phyloP scores from a whole-genome alignment of 2,329 filamentous ascomycete genomes.

The Gyromitra esculenta region DNA sequence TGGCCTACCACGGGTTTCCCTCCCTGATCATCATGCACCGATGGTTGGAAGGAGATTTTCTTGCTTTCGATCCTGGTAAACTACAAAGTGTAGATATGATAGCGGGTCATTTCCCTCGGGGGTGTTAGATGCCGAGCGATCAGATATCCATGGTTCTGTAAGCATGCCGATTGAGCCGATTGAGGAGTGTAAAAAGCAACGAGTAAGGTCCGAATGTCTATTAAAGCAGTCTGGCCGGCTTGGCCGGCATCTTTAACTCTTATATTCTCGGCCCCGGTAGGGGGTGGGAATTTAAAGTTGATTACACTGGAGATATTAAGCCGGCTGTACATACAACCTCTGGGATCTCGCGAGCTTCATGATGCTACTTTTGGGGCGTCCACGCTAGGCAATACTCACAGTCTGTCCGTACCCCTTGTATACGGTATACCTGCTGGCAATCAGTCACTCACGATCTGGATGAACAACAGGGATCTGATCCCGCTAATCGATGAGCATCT shows the following conservation, averaged over 20 bases:
- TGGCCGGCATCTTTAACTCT: constrained; percentile 21
- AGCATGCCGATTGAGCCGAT: constrained; percentile 44
- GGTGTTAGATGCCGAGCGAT: constrained; percentile 47
- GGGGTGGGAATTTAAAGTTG: constrained; percentile 37
- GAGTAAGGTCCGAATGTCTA: constrained; percentile 32
- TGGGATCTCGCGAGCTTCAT: constrained; percentile 8
- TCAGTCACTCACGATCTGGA: constrained; percentile 51
- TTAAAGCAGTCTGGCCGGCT: constrained; percentile 44
- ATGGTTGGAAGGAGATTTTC: constrained; percentile 34
- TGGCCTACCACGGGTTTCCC: constrained; percentile 40
- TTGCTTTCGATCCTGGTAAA: constrained; percentile 42
- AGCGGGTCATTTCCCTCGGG: constrained; percentile 36
- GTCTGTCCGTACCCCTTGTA: constrained; percentile 3
- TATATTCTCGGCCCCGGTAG: constrained; percentile 16
- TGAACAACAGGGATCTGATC: constrained; percentile 50
- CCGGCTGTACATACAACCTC: constrained; percentile 11
- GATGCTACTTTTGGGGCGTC: constrained; percentile 24
- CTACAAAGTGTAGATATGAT: constrained; percentile 29
- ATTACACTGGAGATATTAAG: constrained; percentile 22
- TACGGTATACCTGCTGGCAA: constrained; percentile 37
- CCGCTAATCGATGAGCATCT: constrained; percentile 52
- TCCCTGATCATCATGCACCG: constrained; percentile 38
- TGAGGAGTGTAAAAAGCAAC: constrained; percentile 35
- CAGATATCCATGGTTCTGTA: constrained; percentile 39
- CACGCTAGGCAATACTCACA: constrained; percentile 21